Base-by-base conservation (phyloP, 1,284 basidiomycete species). In the Malassezia nana region DNA sequence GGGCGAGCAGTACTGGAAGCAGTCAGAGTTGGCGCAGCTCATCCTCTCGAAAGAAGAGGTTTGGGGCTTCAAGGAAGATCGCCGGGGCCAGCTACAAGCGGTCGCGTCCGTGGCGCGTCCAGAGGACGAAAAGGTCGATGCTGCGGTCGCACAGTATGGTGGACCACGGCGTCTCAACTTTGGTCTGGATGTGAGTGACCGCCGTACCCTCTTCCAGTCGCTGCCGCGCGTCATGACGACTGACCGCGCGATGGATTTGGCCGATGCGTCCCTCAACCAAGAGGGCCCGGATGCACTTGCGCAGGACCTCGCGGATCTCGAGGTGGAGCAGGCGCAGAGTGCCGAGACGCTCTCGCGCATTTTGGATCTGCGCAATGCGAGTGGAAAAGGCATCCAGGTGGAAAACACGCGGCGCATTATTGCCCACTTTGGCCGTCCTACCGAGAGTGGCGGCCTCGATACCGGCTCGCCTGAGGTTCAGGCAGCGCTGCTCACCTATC, bases 381-480 rank as follows among this genome's bases (percentile, higher is more conserved):
- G 84, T 66, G 86, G 87, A 32, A 79, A 77, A 43, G 88, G 87
- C 16, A 84, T 95, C 59, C 82, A 87, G 58, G 85, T 81, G 60
- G 87, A 90, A 76, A 95, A 95, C 75, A 80, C 84, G 57, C 79
- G 82, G 65, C 79, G 89, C 59, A 86, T 92, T 63, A 79, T 94
- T 40, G 76, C 77, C 10, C 83, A 81, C 50, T 95, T 96, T 78
- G 90, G 86, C 22, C 77, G 46, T 24, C 41, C 42, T 16, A 40
- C 31, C 9, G 47, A 56, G 0, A 78, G 79, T 57, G 82, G 83
- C 51, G 81, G 81, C n/a, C 79, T 79, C 50, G 85, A 92, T 72
- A 81, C 88, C 1, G 91, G 89, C 31, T 79, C 83, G 49, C 80
- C 86, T 0, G 86, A 89, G 66, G 89, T 92, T 0, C 89, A 94